Evolutionary conservation across 768 basidiomycete species (phyloP), one percentile per base, ranked within the genome.

Genomic region (Jaapia argillacea): DNA sequence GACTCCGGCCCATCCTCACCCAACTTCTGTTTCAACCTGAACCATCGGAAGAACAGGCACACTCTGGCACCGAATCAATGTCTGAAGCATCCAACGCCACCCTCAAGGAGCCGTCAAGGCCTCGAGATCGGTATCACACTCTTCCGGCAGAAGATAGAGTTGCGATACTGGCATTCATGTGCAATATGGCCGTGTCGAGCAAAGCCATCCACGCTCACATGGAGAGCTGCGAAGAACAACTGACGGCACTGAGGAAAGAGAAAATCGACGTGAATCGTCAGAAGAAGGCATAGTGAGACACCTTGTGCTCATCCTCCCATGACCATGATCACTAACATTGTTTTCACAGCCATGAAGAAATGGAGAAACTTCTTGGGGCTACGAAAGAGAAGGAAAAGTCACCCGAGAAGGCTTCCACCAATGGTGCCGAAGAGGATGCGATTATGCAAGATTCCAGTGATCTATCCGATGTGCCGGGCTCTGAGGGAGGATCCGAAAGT

Each of bases 171-270:
- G 70, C 79, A 2, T 97, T 94, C 66, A 75, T 99, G 66, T 85
- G 82, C 63, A 89, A 93, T 55, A 63, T 93, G 41, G 91, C 84
- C 1, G 77, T 92, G 21, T 90, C 92, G 20, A 91, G 88, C 62
- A 94, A 91, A 63, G 73, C 79, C 6, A 80, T 97, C 18, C 86
- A 92, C 56, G 63, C 73, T 4, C 86, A 89, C 54, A 85, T 98
- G 77, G 96, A 99, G 54, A 74, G 78, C 36, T 89, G 87, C 54
- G 91, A 93, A 55, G 77, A 85, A 52, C 81, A 85, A 50, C 61
- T 99, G 48, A 98, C 96, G 6, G 88, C 92, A 22, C 68, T 96
- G 25, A 67, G 96, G 49, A 99, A 98, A 63, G 89, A 94, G 61
- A 87, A 93, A 61, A 91, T 93, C 24, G 96, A 98, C 49, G 79